Evolutionary conservation across 169 alveolate genomes (phyloP).

Genomic region (Cryptosporidium meleagridis): DNA sequence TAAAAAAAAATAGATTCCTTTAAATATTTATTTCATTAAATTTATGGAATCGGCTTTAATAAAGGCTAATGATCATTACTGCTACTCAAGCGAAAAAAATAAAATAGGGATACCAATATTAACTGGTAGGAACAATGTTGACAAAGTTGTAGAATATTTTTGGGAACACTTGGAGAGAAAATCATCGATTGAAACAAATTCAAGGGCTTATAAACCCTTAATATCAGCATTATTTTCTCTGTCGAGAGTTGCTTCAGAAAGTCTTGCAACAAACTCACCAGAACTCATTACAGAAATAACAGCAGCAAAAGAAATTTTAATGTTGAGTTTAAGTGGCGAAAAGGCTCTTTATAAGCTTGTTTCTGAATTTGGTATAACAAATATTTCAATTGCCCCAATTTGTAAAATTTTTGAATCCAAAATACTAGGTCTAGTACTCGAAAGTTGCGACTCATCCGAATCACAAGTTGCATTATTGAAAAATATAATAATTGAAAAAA

Average conservation of each 20-base stretch:
- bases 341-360: not conserved
- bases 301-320: conserved; percentile 38
- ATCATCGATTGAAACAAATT: not conserved
- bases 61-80: not conserved
- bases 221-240: conserved; percentile 36
- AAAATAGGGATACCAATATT: not conserved
- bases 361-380: conserved; percentile 32
- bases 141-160: conserved; percentile 34
- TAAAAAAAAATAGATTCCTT: not conserved
- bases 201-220: not conserved
- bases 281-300: conserved; percentile 43
- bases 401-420: conserved; percentile 52
- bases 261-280: conserved; percentile 29
- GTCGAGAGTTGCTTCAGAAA: conserved; percentile 47
- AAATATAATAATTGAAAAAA: conserved; percentile 1
- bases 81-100: not conserved
- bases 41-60: not conserved
- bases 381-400: conserved; percentile 51
- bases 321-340: conserved; percentile 42
- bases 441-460: not conserved
- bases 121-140: conserved; percentile 65
- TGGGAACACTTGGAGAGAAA: conserved; percentile 16
- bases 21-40: not conserved
- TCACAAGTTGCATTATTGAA: not conserved
- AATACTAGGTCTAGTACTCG: not conserved